Evolutionary conservation across 2,329 filamentous ascomycete genomes (phyloP).

Genomic region (Sporothrix curviconia): DNA sequence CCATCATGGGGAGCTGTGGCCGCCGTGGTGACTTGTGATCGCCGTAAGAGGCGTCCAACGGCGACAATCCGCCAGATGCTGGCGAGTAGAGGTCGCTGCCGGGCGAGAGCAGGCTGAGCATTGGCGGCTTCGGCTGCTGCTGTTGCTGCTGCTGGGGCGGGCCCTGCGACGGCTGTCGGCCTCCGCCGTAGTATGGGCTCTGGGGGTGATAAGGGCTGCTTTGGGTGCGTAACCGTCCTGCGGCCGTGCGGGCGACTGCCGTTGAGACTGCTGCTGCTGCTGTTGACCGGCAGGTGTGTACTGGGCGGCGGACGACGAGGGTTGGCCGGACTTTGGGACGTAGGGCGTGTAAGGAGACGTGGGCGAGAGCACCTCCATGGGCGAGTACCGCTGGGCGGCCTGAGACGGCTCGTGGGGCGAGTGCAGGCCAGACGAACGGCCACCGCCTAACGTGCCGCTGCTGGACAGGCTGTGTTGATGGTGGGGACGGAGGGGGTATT

Average conservation of each 20-base stretch:
- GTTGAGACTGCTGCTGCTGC: constrained; percentile 31
- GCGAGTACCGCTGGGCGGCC: constrained; percentile 87
- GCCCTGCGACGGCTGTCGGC: constrained; percentile 31
- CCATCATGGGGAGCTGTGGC: constrained; percentile 23
- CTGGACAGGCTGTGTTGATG: constrained; percentile 65
- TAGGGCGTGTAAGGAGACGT: constrained; percentile 72
- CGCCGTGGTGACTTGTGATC: constrained; percentile 54
- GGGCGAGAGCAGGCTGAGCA: constrained; percentile 51
- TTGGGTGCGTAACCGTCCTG: constrained; percentile 47
- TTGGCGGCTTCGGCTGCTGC: constrained; percentile 56
- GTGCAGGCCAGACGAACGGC: constrained; percentile 50
- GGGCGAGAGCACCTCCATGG: constrained; percentile 84
- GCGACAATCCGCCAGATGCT: constrained; percentile 57
- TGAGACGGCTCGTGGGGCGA: constrained; percentile 70
- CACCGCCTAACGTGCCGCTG: constrained; percentile 28
- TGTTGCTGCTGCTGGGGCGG: constrained; percentile 18
- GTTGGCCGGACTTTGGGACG: constrained; percentile 45
- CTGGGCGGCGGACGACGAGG: constrained; percentile 39
- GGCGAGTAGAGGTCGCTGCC: constrained; percentile 56
- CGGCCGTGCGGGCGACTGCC: constrained; percentile 73
- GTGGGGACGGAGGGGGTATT: constrained; percentile 74
- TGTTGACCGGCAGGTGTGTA: constrained; percentile 12
- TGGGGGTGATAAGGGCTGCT: constrained; percentile 30
- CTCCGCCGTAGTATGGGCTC: constrained; percentile 50
- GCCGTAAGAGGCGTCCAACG: constrained; percentile 60